Evolutionary conservation across 768 basidiomycete genomes (phyloP).

Genomic region (Lactifluus pinguis): DNA sequence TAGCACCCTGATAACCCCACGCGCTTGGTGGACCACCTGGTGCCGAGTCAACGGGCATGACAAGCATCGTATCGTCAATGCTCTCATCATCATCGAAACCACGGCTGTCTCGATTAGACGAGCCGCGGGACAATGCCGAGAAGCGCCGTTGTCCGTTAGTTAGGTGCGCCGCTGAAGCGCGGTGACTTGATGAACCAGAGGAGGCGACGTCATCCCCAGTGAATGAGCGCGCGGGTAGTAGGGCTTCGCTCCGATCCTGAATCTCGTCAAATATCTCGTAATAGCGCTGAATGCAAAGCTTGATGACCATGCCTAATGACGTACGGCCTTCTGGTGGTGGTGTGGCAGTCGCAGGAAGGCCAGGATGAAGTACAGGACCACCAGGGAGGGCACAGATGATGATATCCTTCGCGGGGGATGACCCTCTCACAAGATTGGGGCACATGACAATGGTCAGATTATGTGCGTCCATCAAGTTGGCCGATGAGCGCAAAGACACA

Average conservation of each 20-base stretch:
- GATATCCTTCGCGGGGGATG: constrained; percentile 62
- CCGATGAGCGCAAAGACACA: constrained; percentile 54
- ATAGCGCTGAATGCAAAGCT: constrained; percentile 72
- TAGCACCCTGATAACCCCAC: constrained; percentile 24
- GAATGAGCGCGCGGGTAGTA: constrained; percentile 24
- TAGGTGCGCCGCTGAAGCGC: constrained; percentile 1
- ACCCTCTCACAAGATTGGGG: constrained; percentile 69
- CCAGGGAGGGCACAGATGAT: constrained; percentile 60
- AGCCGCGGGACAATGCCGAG: constrained; percentile 13
- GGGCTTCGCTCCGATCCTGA: constrained; percentile 58
- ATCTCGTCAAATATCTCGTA: constrained; percentile 83
- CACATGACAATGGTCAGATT: constrained; percentile 74
- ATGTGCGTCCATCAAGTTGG: constrained; percentile 74
- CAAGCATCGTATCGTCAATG: constrained; percentile 66
- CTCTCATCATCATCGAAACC: constrained; percentile 55
- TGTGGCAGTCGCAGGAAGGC: constrained; percentile 21
- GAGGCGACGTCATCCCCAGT: constrained; percentile 4
- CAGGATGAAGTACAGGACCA: constrained; percentile 32
- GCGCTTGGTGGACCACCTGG: constrained; percentile 30
- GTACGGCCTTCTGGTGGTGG: constrained; percentile 39
- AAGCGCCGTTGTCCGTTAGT: constrained; percentile 12
- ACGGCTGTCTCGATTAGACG: constrained; percentile 25
- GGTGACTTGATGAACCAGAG: constrained; percentile 8
- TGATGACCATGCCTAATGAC: constrained; percentile 63
- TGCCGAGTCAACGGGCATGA: constrained; percentile 56